These are phyloP conservation scores for Pseudogymnoascus sp. DNA, from an alignment of 2,329 filamentous ascomycete genomes.

Conservation along the genomic window DNA sequence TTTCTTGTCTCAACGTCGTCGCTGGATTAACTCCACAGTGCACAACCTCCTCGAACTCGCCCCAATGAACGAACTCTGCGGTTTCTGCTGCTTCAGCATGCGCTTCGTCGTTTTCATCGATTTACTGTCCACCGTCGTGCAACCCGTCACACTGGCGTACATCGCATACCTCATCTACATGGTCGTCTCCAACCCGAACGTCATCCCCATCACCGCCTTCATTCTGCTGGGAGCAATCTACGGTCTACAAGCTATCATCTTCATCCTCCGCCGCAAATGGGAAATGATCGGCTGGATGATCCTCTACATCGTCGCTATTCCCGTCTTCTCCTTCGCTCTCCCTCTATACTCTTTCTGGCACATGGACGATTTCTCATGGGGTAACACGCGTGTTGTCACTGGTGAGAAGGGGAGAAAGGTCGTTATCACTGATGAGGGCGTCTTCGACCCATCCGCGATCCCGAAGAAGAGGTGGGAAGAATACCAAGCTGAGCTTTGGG, in stretches of 20 bases:
- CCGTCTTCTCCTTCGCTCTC: constrained; percentile 83
- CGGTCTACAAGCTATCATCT: constrained; percentile 90
- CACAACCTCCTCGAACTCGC: constrained; percentile 92
- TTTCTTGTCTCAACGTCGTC: constrained; percentile 90
- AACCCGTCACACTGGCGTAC: constrained; percentile 82
- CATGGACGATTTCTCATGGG: constrained; percentile 98
- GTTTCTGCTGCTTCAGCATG: constrained; percentile 99
- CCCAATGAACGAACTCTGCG: constrained; percentile 86
- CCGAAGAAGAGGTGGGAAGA: constrained; percentile 99
- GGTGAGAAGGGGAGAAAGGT: constrained; percentile 90
- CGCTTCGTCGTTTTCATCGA: constrained; percentile 93
- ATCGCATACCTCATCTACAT: constrained; percentile 80
- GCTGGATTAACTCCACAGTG: constrained; percentile 99
- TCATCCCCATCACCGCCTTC: constrained; percentile 78
- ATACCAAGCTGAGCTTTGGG: constrained; percentile 96
- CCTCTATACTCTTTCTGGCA: constrained; percentile 99
- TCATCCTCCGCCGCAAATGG: constrained; percentile 95
- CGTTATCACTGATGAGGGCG: constrained; percentile 92
- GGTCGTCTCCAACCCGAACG: constrained; percentile 51
- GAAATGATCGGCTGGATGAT: constrained; percentile 99
- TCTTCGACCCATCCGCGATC: constrained; percentile 87
- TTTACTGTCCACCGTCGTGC: constrained; percentile 83
- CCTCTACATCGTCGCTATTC: constrained; percentile 93
- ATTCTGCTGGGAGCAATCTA: constrained; percentile 87
- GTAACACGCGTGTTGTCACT: constrained; percentile 94